Percentiles rank a stretch among this genome's conserved stretches.
Evolutionary conservation across 139 green algal species (phyloP).

Genomic region (Astrephomene gubernaculifera): DNA sequence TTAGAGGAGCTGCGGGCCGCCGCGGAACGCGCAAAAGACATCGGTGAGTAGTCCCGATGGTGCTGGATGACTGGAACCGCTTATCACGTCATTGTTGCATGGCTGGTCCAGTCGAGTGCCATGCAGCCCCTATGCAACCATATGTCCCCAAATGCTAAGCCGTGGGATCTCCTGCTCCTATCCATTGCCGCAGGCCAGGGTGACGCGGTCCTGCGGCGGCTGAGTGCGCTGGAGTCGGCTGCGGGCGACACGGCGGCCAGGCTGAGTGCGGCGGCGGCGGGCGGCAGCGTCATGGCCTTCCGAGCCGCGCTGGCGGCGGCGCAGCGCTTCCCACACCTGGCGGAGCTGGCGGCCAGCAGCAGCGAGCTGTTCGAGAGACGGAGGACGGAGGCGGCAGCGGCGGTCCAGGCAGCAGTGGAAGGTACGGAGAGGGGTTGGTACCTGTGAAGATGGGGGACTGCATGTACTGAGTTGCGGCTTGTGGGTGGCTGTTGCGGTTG

Average conservation of each 20-base stretch:
- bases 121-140: not conserved
- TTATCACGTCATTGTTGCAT: not conserved
- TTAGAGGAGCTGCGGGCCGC: not conserved
- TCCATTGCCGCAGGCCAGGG: constrained; percentile 10
- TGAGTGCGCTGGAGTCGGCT: constrained; percentile 1
- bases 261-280: not conserved
- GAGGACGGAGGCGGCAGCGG: constrained; percentile 1
- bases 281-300: not conserved
- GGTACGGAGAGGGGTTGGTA: not conserved
- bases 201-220: not conserved
- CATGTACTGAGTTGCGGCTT: no score
- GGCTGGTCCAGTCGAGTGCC: not conserved
- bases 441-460: no score
- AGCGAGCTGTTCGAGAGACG: not conserved
- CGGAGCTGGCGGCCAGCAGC: not conserved
- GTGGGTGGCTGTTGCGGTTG: no score
- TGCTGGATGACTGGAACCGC: no score
- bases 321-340: constrained; percentile 20
- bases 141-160: not conserved
- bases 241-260: not conserved
- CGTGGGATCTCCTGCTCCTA: not conserved
- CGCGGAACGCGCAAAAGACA: not conserved
- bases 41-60: not conserved
- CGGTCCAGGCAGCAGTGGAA: not conserved
- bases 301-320: constrained; percentile 3